A percentile compares a stretch with the other conserved stretches of the same genome.
Conservation (phyloP, 768 basidiomycete genomes). For the Tephrocybe rancida region DNA sequence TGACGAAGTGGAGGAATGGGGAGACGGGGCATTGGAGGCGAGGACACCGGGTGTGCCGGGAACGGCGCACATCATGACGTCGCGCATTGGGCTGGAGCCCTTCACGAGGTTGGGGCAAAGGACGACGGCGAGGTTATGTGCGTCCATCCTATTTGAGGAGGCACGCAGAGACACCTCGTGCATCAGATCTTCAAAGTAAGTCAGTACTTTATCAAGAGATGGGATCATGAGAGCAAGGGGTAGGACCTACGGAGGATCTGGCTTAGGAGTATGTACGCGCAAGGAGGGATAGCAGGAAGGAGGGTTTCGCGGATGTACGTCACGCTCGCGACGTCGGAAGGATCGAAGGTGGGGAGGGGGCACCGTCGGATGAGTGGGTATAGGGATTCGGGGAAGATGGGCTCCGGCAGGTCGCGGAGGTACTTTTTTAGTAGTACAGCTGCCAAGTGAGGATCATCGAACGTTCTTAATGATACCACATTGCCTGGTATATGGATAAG, state of each 20-base stretch:
- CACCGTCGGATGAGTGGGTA: constrained; percentile 71
- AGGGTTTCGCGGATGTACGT: constrained; percentile 70
- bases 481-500: constrained; percentile 50
- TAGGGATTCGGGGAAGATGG: constrained; percentile 72
- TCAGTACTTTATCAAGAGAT: background rate
- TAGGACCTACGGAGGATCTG: constrained; percentile 59
- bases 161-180: constrained; percentile 78
- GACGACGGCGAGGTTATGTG: constrained; percentile 80
- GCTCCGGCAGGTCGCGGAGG: constrained; percentile 76
- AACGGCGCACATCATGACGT: constrained; percentile 75
- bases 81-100: constrained; percentile 64
- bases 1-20: background rate
- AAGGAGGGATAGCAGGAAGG: constrained; percentile 68
- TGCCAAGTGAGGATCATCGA: constrained; percentile 77
- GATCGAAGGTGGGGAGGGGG: constrained; percentile 55
- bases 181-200: constrained; percentile 57
- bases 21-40: constrained; percentile 24
- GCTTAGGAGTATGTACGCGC: constrained; percentile 74
- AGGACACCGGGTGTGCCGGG: constrained; percentile 45
- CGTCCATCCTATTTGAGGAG: constrained; percentile 76
- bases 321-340: constrained; percentile 58
- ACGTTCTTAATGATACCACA: constrained; percentile 76
- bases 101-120: constrained; percentile 80
- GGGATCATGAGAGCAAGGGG: background rate
- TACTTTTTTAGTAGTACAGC: constrained; percentile 89